Conservation (phyloP, 1,284 basidiomycete species). For the Exobasidium cylindrosporum region DNA sequence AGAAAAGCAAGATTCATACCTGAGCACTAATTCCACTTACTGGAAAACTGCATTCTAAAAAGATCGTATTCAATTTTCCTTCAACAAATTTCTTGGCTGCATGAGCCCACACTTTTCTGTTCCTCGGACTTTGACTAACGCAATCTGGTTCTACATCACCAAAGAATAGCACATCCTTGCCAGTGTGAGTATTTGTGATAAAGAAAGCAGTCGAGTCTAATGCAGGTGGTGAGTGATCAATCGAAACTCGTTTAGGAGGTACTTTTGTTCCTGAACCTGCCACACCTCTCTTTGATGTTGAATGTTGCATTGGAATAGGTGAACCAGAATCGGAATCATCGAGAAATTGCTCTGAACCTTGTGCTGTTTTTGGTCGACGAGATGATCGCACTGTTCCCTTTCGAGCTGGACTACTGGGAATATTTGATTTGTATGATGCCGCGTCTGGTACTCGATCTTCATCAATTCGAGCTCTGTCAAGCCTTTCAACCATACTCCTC, state of each 20-base stretch:
- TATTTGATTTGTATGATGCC: not conserved
- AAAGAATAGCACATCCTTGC: constrained; percentile 49
- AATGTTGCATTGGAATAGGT: no score
- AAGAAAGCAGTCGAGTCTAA: constrained; percentile 49
- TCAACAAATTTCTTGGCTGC: constrained; percentile 39
- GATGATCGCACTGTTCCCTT: not conserved
- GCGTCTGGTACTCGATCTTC: not conserved
- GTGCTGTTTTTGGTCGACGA: constrained; percentile 33
- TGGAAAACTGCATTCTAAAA: constrained; percentile 49
- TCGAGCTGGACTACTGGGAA: not conserved
- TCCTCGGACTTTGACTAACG: constrained; percentile 34
- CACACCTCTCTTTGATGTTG: not conserved
- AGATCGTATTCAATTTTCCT: constrained; percentile 39
- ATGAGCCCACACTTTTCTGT: constrained; percentile 41
- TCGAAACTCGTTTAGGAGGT: not conserved
- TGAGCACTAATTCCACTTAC: not conserved
- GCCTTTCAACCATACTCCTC: not conserved
- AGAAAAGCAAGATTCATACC: no score
- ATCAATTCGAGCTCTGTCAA: not conserved
- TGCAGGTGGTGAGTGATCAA: constrained; percentile 23
- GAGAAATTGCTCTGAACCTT: constrained; percentile 27
- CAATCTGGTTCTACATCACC: constrained; percentile 52
- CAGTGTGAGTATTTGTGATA: constrained; percentile 42
- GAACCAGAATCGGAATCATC: not conserved
- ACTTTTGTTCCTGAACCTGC: not conserved